A percentile compares a stretch with the other conserved stretches of the same genome.
phyloP scores from a whole-genome alignment of 2,329 filamentous ascomycete genomes.

The Talaromyces albobiverticillius region DNA sequence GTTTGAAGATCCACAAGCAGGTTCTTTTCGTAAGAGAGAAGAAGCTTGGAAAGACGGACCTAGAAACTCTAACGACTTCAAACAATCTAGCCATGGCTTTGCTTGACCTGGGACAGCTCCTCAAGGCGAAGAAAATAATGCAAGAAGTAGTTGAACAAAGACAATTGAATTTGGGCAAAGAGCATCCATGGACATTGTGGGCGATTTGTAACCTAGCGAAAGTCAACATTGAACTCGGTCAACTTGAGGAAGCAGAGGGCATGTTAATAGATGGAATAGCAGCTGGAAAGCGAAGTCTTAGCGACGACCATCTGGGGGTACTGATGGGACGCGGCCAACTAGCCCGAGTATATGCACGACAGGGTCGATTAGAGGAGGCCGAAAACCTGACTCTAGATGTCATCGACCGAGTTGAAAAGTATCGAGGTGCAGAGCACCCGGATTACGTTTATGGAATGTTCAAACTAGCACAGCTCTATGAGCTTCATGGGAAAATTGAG shows the following conservation, averaged over 20 bases:
- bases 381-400: slow-evolving; percentile 11
- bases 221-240: slow-evolving; percentile 22
- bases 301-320: slow-evolving; percentile 24
- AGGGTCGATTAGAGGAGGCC: slow-evolving; percentile 18
- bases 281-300: slow-evolving; percentile 21
- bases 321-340: slow-evolving; percentile 23
- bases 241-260: slow-evolving; percentile 18
- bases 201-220: slow-evolving; percentile 32
- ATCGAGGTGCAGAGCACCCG: slow-evolving; percentile 17
- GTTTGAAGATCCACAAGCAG: slow-evolving; percentile 17
- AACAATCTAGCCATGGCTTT: slow-evolving; percentile 20
- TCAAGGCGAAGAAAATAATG: slow-evolving; percentile 18
- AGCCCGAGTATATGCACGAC: slow-evolving; percentile 18
- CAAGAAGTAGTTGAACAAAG: slow-evolving; percentile 18
- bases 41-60: slow-evolving; percentile 21
- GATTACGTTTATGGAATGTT: slow-evolving; percentile 15
- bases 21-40: slow-evolving; percentile 16
- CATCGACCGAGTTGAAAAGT: slow-evolving; percentile 13
- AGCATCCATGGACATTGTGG: slow-evolving; percentile 34
- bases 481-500: slow-evolving; percentile 10
- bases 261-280: slow-evolving; percentile 21
- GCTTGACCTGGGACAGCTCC: slow-evolving; percentile 15
- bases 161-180: slow-evolving; percentile 26
- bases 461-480: slow-evolving; percentile 16
- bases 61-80: slow-evolving; percentile 20